phyloP scores from a whole-genome alignment of 2,329 filamentous ascomycete genomes.

The Helotiales sp. region DNA sequence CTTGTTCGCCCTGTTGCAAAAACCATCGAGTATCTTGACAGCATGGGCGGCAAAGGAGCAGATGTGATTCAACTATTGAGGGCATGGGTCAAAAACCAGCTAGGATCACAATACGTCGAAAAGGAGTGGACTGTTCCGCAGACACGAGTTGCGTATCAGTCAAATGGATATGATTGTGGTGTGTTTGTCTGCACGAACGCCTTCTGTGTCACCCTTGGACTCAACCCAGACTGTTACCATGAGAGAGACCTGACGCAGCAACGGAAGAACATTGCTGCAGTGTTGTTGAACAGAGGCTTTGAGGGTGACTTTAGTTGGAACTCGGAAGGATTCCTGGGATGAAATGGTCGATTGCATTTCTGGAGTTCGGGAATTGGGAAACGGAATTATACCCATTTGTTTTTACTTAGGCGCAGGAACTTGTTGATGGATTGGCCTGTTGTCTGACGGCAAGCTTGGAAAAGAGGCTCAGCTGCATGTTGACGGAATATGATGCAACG shows the following conservation, averaged over 20 bases:
- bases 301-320: constrained; percentile 57
- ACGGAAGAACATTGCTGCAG: constrained; percentile 65
- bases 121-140: constrained; percentile 63
- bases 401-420: constrained; percentile 14
- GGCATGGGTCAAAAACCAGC: constrained; percentile 61
- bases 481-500: not conserved
- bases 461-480: not conserved
- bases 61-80: constrained; percentile 46
- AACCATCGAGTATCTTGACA: constrained; percentile 73
- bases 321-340: constrained; percentile 25
- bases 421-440: constrained; percentile 3
- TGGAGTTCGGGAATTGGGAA: constrained; percentile 24
- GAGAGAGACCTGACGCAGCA: constrained; percentile 62
- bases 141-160: constrained; percentile 60
- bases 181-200: constrained; percentile 77
- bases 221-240: constrained; percentile 51
- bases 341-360: constrained; percentile 18
- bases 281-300: constrained; percentile 71
- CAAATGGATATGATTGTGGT: constrained; percentile 76
- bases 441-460: not conserved
- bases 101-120: constrained; percentile 59
- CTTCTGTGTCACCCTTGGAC: constrained; percentile 57
- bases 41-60: constrained; percentile 53
- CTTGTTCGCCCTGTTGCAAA: constrained; percentile 66
- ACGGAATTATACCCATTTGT: constrained; percentile 37